Conservation (phyloP, 257 asterid species). For the Phtheirospermum japonicum region DNA sequence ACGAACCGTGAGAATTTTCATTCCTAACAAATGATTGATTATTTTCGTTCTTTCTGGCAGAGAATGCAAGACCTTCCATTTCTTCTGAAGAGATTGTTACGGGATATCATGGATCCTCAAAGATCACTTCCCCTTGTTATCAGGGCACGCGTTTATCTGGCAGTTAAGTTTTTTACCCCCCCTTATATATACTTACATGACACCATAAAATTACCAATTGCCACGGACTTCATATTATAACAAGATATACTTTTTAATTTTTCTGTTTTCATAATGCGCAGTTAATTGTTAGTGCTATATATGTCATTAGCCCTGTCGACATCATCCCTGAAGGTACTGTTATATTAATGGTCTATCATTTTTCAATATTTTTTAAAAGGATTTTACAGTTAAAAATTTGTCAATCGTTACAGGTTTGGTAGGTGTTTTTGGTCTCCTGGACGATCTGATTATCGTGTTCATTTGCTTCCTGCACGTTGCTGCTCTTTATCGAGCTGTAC, state of each 20-base stretch:
- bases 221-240: slow-evolving; percentile 13
- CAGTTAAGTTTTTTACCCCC: slow-evolving; percentile 63
- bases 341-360: not conserved
- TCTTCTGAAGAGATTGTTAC: slow-evolving; percentile 78
- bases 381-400: not conserved
- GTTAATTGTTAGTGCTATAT: slow-evolving; percentile 38
- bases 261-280: slow-evolving; percentile 25
- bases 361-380: slow-evolving; percentile 13
- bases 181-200: slow-evolving; percentile 16
- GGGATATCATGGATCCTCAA: slow-evolving; percentile 83
- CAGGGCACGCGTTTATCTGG: slow-evolving; percentile 81
- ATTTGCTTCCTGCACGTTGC: slow-evolving; percentile 82
- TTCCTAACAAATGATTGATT: slow-evolving; percentile 17
- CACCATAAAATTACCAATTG: not conserved
- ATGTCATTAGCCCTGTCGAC: slow-evolving; percentile 54
- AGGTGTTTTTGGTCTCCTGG: slow-evolving; percentile 80
- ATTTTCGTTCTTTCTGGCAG: slow-evolving; percentile 45
- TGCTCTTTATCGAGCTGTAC: slow-evolving; percentile 90
- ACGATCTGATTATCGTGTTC: slow-evolving; percentile 68
- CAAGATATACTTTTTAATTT: slow-evolving; percentile 9
- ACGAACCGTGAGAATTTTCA: not conserved
- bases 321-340: slow-evolving; percentile 49
- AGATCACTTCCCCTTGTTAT: slow-evolving; percentile 79
- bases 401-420: slow-evolving; percentile 43
- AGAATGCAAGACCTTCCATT: slow-evolving; percentile 93